Conservation (phyloP, 2,329 filamentous ascomycete species). For the Colletotrichum somersetense region DNA sequence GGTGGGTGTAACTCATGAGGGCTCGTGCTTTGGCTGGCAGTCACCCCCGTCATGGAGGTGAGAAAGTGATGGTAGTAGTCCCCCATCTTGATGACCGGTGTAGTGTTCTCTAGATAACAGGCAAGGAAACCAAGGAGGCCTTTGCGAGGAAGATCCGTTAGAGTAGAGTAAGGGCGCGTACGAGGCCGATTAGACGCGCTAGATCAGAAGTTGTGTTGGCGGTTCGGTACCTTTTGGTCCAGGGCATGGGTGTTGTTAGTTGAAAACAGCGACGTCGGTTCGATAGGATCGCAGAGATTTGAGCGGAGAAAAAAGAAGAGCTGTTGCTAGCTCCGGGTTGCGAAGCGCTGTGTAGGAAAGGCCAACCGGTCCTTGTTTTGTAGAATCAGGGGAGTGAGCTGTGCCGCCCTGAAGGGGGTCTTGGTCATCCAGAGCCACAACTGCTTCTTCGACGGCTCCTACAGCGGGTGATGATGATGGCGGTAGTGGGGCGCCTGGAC, state of each 20-base stretch:
- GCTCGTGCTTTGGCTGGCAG: constrained; percentile 53
- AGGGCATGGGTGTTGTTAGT: constrained; percentile 24
- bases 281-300: background rate
- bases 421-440: constrained; percentile 35
- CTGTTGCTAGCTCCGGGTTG: background rate
- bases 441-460: constrained; percentile 8
- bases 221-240: constrained; percentile 12
- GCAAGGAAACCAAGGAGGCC: constrained; percentile 7
- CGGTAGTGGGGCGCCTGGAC: constrained; percentile 29
- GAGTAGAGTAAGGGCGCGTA: constrained; percentile 2
- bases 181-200: constrained; percentile 3
- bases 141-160: constrained; percentile 8
- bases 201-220: constrained; percentile 10
- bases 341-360: constrained; percentile 5
- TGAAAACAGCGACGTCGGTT: constrained; percentile 1
- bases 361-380: constrained; percentile 12
- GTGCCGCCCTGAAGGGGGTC: constrained; percentile 24
- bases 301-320: constrained; percentile 1
- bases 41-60: constrained; percentile 63
- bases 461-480: constrained; percentile 30
- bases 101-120: constrained; percentile 8
- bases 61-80: constrained; percentile 70
- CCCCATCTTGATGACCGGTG: constrained; percentile 57
- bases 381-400: constrained; percentile 13
- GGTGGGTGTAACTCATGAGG: constrained; percentile 57